A percentile compares a stretch with the other conserved stretches of the same genome.
Conservation (phyloP, 139 green algal species). For the Edaphochlamys debaryana region DNA sequence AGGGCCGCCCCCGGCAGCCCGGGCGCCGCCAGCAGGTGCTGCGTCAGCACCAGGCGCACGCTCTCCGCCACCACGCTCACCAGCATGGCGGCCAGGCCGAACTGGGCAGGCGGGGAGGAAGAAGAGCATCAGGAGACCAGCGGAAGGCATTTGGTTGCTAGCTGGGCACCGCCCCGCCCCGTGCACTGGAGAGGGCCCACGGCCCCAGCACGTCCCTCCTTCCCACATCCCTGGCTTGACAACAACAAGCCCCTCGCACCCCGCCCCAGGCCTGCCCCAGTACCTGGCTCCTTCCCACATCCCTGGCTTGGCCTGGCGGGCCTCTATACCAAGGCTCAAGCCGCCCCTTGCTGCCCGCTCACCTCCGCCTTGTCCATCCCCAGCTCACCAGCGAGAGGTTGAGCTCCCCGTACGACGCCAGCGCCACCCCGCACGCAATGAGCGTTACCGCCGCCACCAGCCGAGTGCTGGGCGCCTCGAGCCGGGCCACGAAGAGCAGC, state of each 20-base stretch:
- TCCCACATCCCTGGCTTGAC: no score
- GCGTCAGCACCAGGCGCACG: conserved; percentile 82
- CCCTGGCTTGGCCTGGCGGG: no score
- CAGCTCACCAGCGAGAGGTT: conserved; percentile 26
- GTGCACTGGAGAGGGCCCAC: no score
- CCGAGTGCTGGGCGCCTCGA: conserved; percentile 68
- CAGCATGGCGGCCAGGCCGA: conserved; percentile 80
- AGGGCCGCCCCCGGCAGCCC: conserved; percentile 35
- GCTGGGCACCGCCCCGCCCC: no score
- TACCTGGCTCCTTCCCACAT: not conserved
- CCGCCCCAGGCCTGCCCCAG: no score
- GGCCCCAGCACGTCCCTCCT: no score
- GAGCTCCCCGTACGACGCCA: conserved; percentile 70
- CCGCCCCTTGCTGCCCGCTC: no score
- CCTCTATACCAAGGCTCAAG: no score
- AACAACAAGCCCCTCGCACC: no score
- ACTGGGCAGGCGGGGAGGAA: conserved; percentile 33
- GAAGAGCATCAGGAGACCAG: no score
- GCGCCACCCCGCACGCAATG: conserved; percentile 75
- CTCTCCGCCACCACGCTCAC: conserved; percentile 74
- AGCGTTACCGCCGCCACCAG: conserved; percentile 68
- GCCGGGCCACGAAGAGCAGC: conserved; percentile 68
- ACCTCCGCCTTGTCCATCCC: no score
- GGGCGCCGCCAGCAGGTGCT: conserved; percentile 75
- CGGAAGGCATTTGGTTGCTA: no score